Evolutionary conservation across 1,139 yeast genomes (phyloP), one percentile per base, ranked within the genome.

Genomic region (Casaregolazyma lundiana): DNA sequence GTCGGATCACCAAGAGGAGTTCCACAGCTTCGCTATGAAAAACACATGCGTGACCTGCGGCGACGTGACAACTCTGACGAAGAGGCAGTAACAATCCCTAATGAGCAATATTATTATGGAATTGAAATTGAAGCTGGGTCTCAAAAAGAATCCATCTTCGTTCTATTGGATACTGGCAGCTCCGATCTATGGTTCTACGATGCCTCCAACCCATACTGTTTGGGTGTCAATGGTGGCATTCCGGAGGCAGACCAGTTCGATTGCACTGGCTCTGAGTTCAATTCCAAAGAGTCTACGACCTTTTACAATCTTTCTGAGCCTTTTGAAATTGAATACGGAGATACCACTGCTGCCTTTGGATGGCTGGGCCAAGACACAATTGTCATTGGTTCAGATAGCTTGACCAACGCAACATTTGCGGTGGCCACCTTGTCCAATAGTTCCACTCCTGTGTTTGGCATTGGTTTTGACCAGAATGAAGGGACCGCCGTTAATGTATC

Each of bases 261-360:
- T 24, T 35, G 7, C 24, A 47, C 22, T 18, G 55, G 52, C 17
- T 50, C 44, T 37, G 43, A 39, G 16, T 58, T 59, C 41, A 49
- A 57, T 43, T 38, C 41, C 22, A 51, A 45, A 47, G 43, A 50
- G 36, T 55, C 61, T 13, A 44, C 53, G 6, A 43, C 58, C 11
- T 52, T 49, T 37, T 52, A 51, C 51, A 46, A 46, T 36, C 36
- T 39, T 37, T 54, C 51, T 41, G 40, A 46, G 24, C 18, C 17
- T 47, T 75, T 76, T 50, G 58, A 56, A 43, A 84, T 84, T 55
- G 50, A 66, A 24, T 86, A 86, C 57, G 90, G 81, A 26, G 95
- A 85, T 61, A 60, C 63, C 6, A 71, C 86, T n/a, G 54, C 54
- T 26, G 60, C 61, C 13, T 44, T 53, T 38, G 83, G 83, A n/a